Evolutionary conservation across 2,329 filamentous ascomycete species (phyloP).

Genomic region (Fusarium cicatricum): DNA sequence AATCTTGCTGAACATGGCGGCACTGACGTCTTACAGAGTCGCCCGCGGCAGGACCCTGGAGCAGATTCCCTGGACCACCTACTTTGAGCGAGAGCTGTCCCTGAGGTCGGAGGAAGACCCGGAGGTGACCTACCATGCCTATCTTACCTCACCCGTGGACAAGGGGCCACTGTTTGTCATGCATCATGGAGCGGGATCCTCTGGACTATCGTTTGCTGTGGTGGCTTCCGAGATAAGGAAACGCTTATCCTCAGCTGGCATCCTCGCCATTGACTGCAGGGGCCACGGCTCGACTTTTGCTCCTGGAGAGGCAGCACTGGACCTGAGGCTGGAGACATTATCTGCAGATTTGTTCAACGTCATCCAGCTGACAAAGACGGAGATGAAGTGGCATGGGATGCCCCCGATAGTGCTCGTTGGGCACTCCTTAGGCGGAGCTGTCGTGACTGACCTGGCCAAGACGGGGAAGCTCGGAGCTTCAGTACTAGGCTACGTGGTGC

Average conservation of each 20-base stretch:
- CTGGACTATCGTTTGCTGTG: constrained; percentile 88
- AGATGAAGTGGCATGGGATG: constrained; percentile 76
- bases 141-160: constrained; percentile 81
- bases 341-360: constrained; percentile 76
- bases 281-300: constrained; percentile 81
- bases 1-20: constrained; percentile 15
- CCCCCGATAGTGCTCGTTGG: constrained; percentile 86
- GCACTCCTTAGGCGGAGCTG: constrained; percentile 91
- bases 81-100: constrained; percentile 88
- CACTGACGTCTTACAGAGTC: constrained; percentile 50
- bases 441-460: constrained; percentile 84
- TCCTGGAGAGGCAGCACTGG: constrained; percentile 52
- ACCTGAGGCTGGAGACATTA: constrained; percentile 78
- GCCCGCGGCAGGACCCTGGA: constrained; percentile 64
- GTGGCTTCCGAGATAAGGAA: constrained; percentile 81
- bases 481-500: constrained; percentile 84
- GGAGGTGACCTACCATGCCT: constrained; percentile 78
- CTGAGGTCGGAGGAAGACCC: constrained; percentile 60
- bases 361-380: constrained; percentile 69
- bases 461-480: constrained; percentile 69
- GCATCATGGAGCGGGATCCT: constrained; percentile 95
- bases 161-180: constrained; percentile 86
- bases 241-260: constrained; percentile 78
- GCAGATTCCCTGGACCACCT: constrained; percentile 84
- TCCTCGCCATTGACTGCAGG: constrained; percentile 85